Conservation (phyloP, 1,139 yeast genomes). For the Lizanozyma gosingica region DNA sequence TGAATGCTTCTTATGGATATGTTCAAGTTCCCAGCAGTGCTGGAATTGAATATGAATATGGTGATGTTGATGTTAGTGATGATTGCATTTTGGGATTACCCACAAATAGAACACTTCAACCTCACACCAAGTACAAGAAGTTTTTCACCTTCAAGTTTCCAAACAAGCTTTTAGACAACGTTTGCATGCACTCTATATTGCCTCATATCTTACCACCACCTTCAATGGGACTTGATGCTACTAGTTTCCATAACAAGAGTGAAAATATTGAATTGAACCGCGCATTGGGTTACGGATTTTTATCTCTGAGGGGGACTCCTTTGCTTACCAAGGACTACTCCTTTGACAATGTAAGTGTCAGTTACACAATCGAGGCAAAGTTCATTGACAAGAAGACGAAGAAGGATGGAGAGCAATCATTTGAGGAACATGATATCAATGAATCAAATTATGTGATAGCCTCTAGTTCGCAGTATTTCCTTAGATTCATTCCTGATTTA, state of each 20-base stretch:
- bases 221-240: constrained; percentile 48
- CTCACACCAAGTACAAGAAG: constrained; percentile 48
- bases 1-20: constrained; percentile 38
- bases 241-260: constrained; percentile 29
- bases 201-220: constrained; percentile 59
- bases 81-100: constrained; percentile 45
- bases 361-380: constrained; percentile 36
- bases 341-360: constrained; percentile 33
- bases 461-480: constrained; percentile 27
- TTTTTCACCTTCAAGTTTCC: constrained; percentile 61
- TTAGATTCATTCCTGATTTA: constrained; percentile 34
- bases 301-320: constrained; percentile 35
- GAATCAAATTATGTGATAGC: constrained; percentile 32
- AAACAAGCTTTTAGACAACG: constrained; percentile 43
- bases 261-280: constrained; percentile 29
- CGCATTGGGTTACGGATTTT: constrained; percentile 37
- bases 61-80: constrained; percentile 36
- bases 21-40: constrained; percentile 38
- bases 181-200: constrained; percentile 44
- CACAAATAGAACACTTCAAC: constrained; percentile 39
- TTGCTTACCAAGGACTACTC: constrained; percentile 32
- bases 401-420: constrained; percentile 14
- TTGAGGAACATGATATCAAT: constrained; percentile 31
- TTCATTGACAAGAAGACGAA: constrained; percentile 30
- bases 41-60: constrained; percentile 41